Base-by-base conservation (phyloP, 2,329 filamentous ascomycete species). In the Pyrenophora teres region DNA sequence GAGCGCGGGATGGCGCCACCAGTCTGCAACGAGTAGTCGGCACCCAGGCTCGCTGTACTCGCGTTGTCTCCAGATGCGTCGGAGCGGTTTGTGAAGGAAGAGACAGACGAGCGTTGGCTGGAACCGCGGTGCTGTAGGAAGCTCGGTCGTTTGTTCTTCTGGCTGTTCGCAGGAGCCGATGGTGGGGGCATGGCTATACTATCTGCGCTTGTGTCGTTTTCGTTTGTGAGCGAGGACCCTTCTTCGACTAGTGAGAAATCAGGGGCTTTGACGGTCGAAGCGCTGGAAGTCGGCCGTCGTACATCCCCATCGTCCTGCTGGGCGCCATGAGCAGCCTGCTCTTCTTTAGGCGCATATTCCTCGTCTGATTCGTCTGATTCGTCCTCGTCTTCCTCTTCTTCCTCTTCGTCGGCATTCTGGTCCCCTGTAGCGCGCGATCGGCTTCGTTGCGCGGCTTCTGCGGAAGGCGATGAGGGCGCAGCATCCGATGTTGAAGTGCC, bases 21-120 rank as follows among this genome's bases (percentile, higher is more conserved):
- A 2, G 90, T 89, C 65, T 95, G 90, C 31, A 95, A 77, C 19
- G 90, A 89, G 73, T 88, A 94, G 71, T 96, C 92, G 7, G 86
- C 85, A 6, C 88, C 87, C 15, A 90, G 77, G 4, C 89, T 92
- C 3, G 81, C 82, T 59, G 95, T 91, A 66, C 87, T 93, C n/a
- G 84, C 84, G 7, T 77, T 79, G 55, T 89, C 87, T 31, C 79
- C 80, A 56, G 79, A 81, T 10, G 72, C 71, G 33, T 82, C 82
- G 37, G 81, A 84, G 19, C 72, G 76, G 45, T 80, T 81, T 6
- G 80, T 77, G 37, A 80, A 68, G 0, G 83, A 85, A 2, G 83
- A 85, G 12, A 78, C 75, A 2, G 83, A 85, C n/a, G 83, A 81
- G 21, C 82, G 79, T 62, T 85, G 78, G 52, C 81, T 81, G 2